These are phyloP conservation scores for Solanum dulcamara DNA, from an alignment of 257 asterid species.

Conservation along the genomic window DNA sequence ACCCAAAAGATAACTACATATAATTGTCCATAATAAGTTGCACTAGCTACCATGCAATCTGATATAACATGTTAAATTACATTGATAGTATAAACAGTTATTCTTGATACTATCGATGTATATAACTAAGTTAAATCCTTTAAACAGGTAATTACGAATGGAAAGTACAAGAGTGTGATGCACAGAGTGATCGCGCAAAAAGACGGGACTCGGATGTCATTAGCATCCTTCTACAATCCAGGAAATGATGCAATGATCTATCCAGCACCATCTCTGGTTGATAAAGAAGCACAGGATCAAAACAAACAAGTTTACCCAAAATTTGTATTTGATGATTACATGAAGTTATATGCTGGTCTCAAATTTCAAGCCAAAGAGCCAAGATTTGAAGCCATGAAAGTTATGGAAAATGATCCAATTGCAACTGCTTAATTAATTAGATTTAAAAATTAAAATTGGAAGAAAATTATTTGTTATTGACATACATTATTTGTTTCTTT, in stretches of 20 bases:
- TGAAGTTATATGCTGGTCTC: conserved; percentile 14
- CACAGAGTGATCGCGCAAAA: conserved; percentile 18
- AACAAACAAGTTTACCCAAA: conserved; percentile 12
- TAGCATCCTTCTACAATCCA: conserved; percentile 22
- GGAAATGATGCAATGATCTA: conserved; percentile 21
- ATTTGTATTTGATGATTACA: conserved; percentile 17
- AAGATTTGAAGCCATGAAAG: conserved; percentile 20
- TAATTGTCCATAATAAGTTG: neutral
- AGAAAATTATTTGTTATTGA: neutral
- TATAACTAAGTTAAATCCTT: neutral
- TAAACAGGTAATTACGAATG: conserved; percentile 16
- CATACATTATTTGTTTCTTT: neutral
- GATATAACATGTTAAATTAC: neutral
- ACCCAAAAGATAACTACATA: too few species aligned
- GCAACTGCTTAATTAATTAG: neutral
- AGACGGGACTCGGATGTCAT: conserved; percentile 13
- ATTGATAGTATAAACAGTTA: neutral
- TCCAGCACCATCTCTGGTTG: conserved; percentile 7
- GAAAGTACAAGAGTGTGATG: conserved; percentile 17
- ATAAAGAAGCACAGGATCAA: neutral
- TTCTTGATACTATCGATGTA: neutral
- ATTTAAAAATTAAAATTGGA: neutral
- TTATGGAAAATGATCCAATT: conserved; percentile 1
- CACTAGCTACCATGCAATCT: neutral
- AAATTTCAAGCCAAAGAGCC: conserved; percentile 25